Percentiles rank a stretch among this genome's conserved stretches.
Conservation (phyloP, 257 asterid genomes). For the Solanum infundibuliforme region DNA sequence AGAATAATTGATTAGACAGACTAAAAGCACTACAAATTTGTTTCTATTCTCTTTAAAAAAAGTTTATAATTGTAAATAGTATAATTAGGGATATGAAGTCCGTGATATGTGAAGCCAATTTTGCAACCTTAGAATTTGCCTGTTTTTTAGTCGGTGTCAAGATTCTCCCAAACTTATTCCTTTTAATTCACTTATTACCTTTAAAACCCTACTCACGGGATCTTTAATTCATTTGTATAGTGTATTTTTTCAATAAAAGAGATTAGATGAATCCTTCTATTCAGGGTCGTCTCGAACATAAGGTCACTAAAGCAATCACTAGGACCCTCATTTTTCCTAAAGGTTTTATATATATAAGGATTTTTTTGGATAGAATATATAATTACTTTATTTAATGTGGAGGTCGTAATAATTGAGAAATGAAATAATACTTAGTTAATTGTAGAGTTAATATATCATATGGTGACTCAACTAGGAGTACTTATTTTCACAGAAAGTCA, state of each 20-base stretch:
- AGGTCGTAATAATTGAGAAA: too few species aligned
- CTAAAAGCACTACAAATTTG: neutral
- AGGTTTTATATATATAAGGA: too few species aligned
- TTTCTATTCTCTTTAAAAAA: neutral
- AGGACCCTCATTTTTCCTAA: too few species aligned
- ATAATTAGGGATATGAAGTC: neutral
- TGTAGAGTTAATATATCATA: too few species aligned
- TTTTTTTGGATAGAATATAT: too few species aligned
- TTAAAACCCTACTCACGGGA: neutral
- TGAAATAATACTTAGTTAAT: too few species aligned
- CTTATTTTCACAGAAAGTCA: too few species aligned
- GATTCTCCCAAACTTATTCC: neutral
- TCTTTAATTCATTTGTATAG: neutral
- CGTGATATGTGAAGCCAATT: constrained; percentile 8
- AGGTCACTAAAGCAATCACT: too few species aligned
- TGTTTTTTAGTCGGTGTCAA: neutral
- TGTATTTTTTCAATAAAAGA: neutral
- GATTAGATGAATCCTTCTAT: too few species aligned
- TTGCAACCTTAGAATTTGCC: neutral
- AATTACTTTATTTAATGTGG: too few species aligned
- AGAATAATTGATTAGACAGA: neutral
- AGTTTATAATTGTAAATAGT: neutral
- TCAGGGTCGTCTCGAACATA: accelerated
- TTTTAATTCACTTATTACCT: neutral
- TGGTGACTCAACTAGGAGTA: too few species aligned